These are phyloP conservation scores for Capsicum baccatum DNA, from an alignment of 257 asterid genomes.

Conservation along the genomic window DNA sequence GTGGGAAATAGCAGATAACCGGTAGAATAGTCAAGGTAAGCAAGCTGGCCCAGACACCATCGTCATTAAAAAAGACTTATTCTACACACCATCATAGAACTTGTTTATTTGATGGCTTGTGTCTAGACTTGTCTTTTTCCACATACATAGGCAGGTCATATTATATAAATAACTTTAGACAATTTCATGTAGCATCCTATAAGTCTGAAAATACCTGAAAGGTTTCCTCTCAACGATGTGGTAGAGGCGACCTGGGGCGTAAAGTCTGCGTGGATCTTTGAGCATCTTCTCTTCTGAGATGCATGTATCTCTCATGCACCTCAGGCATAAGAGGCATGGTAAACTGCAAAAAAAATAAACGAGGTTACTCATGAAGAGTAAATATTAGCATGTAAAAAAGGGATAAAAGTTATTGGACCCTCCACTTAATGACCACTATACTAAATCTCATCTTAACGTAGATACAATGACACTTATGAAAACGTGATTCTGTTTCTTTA, in stretches of 20 bases:
- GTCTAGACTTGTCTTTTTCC: not conserved
- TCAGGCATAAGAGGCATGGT: conserved; percentile 78
- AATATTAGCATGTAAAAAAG: not conserved
- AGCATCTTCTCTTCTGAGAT: conserved; percentile 79
- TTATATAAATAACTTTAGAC: not conserved
- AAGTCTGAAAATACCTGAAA: conserved; percentile 55
- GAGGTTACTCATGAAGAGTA: conserved; percentile 18
- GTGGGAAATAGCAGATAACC: not conserved
- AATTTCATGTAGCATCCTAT: conserved; percentile 7
- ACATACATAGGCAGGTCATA: not conserved
- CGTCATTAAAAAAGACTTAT: not conserved
- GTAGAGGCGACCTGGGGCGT: conserved; percentile 90
- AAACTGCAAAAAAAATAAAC: conserved; percentile 51
- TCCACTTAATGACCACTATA: not conserved
- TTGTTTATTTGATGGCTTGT: conserved; percentile 25
- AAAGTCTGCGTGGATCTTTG: conserved; percentile 80
- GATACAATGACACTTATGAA: not conserved
- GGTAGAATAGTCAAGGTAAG: not conserved
- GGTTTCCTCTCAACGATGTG: conserved; percentile 89
- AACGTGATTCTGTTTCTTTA: not conserved
- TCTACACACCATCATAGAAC: not conserved
- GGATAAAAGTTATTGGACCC: conserved; percentile 25
- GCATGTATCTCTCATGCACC: conserved; percentile 89
- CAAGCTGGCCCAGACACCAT: not conserved
- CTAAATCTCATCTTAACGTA: not conserved